A percentile compares a stretch with the other conserved stretches of the same genome.
phyloP scores from a whole-genome alignment of 805 yeast species.

The Starmera caribaea region DNA sequence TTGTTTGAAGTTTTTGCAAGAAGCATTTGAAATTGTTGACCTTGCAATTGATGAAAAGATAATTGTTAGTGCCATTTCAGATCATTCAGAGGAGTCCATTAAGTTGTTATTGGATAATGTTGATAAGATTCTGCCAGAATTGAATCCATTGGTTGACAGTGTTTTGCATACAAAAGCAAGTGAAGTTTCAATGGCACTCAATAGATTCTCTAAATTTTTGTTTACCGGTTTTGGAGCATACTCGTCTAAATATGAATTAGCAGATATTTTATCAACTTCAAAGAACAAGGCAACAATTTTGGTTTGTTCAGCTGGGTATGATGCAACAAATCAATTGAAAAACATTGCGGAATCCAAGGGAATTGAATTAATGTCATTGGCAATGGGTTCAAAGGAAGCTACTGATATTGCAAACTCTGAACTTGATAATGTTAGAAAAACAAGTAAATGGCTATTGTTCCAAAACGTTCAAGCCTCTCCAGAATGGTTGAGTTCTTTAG shows the following conservation, averaged over 20 bases:
- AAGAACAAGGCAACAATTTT: constrained; percentile 35
- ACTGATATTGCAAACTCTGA: constrained; percentile 43
- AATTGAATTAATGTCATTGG: constrained; percentile 30
- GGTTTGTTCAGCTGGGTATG: constrained; percentile 53
- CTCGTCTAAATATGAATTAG: constrained; percentile 24
- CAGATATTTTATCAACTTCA: constrained; percentile 16
- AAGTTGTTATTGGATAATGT: background rate
- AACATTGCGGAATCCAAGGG: constrained; percentile 27
- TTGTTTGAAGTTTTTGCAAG: background rate
- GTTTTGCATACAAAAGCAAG: background rate
- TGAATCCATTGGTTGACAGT: constrained; percentile 2
- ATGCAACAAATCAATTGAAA: constrained; percentile 49
- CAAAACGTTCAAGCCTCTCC: constrained; percentile 76
- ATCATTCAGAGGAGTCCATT: background rate
- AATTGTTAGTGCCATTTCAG: background rate
- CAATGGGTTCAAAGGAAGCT: constrained; percentile 74
- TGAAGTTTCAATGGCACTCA: constrained; percentile 13
- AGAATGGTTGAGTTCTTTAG: constrained; percentile 49
- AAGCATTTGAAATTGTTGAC: constrained; percentile 2
- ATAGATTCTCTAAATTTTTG: constrained; percentile 16
- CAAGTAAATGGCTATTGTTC: constrained; percentile 62
- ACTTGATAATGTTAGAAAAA: constrained; percentile 33
- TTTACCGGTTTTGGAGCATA: constrained; percentile 20
- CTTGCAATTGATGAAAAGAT: background rate
- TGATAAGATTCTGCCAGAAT: constrained; percentile 1